A percentile compares a stretch with the other conserved stretches of the same genome.
Conservation (phyloP, 2,329 filamentous ascomycete species). For the Annulohypoxylon truncatum region DNA sequence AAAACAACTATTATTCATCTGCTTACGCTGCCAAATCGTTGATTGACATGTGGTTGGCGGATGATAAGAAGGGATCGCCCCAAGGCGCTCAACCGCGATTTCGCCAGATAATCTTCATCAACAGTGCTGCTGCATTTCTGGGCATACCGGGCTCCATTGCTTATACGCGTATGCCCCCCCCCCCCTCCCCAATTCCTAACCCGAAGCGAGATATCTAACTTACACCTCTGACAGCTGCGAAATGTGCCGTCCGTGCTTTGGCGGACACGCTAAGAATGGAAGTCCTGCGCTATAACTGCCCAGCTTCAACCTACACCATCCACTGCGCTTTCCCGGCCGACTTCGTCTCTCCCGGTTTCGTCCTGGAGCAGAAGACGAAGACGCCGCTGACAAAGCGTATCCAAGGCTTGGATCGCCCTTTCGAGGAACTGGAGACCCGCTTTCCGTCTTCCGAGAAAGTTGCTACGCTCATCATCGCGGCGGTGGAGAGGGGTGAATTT, state of each 20-base stretch:
- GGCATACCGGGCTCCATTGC: conserved; percentile 45
- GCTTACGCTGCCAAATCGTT: conserved; percentile 39
- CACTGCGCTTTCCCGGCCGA: conserved; percentile 45
- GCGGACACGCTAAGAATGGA: conserved; percentile 48
- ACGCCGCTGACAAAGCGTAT: conserved; percentile 46
- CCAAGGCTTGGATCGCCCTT: conserved; percentile 36
- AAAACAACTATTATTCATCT: conserved; percentile 45
- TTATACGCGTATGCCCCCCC: conserved; percentile 35
- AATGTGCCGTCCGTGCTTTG: conserved; percentile 39
- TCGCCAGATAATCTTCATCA: conserved; percentile 45
- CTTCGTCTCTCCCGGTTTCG: conserved; percentile 44
- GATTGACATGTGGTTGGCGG: conserved; percentile 42
- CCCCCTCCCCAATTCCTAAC: not conserved
- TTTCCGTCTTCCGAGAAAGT: conserved; percentile 43
- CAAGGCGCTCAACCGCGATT: conserved; percentile 10
- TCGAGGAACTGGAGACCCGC: conserved; percentile 34
- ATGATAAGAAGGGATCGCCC: conserved; percentile 31
- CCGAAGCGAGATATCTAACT: not conserved
- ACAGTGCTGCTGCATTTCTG: conserved; percentile 42
- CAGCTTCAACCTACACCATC: conserved; percentile 40
- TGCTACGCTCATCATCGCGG: conserved; percentile 40
- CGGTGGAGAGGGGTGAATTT: conserved; percentile 43
- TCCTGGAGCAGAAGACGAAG: conserved; percentile 47
- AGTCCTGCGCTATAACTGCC: conserved; percentile 38
- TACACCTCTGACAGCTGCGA: conserved; percentile 30